Base-by-base conservation (phyloP, 768 basidiomycete species). In the Lactarius hatsudake region DNA sequence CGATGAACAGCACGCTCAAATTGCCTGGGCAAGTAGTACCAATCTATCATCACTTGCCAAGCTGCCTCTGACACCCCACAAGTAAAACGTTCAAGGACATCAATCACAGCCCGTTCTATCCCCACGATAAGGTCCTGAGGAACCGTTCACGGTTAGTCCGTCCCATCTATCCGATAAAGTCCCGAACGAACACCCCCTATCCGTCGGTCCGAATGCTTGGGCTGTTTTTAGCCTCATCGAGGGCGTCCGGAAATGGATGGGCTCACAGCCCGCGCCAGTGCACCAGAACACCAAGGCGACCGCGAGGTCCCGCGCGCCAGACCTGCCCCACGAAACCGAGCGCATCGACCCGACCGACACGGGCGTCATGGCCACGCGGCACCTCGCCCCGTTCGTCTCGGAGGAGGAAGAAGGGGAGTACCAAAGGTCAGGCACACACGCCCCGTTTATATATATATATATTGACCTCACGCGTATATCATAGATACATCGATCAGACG, bases 1-100 rank as follows among this genome's bases (percentile, higher is more conserved):
- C 87, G n/a, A 94, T 96, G 89, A 94, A 93, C 68, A 91, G 89
- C 71, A 94, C 92, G 5, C 76, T 90, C 59, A 93, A 91, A 74
- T 80, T 93, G 2, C 90, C 91, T 36, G 91, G 90, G 93, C 90
- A 70, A 61, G 88, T 38, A 61, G 88, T 38, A 2, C 36, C 30
- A 5, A 40, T 5, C 0, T 5, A 15, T 40, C 15, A 13, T 15
- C 15, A 17, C 1, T 30, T 40, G 13, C 38, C 38, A 40, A 40
- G 15, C 15, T 40, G 38, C 38, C 38, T 40, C 15, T 40, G 15
- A 17, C 15, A 4, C 38, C 38, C 38, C 34, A 40, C 70, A 93
- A 32, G 90, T 53, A 93, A 91, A 77, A 88, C 87, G 0, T 82
- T 85, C 9, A 84, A 82, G 69, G 87, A 87, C 71, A 79, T 87